Evolutionary conservation across 768 basidiomycete genomes (phyloP).

Genomic region (Agaricus blazei): DNA sequence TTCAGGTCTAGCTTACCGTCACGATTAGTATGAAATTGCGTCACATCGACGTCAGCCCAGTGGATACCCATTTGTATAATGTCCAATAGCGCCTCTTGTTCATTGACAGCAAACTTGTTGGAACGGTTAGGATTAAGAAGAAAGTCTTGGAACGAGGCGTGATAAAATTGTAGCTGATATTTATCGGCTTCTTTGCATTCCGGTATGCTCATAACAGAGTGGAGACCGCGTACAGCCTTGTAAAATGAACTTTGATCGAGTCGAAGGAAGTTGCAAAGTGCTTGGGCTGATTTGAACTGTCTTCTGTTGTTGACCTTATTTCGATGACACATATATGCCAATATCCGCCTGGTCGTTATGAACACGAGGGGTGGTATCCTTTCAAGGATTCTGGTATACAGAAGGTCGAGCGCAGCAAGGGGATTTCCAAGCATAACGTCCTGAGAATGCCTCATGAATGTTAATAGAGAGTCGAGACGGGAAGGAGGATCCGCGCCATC

Average conservation of each 20-base stretch:
- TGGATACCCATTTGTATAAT: background rate
- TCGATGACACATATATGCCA: background rate
- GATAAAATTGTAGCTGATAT: background rate
- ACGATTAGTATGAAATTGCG: background rate
- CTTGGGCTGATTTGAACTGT: background rate
- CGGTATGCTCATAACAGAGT: background rate
- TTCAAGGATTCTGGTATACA: too few relatives aligned
- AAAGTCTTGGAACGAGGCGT: conserved; percentile 3
- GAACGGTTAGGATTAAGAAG: background rate
- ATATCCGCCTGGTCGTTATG: too few relatives aligned
- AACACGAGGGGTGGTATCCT: too few relatives aligned
- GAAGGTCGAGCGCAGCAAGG: too few relatives aligned
- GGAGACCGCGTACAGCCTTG: background rate
- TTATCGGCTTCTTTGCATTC: background rate
- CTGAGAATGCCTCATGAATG: too few relatives aligned
- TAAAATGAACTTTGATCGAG: conserved; percentile 1
- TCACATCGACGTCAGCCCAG: background rate
- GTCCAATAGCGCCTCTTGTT: background rate
- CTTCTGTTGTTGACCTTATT: background rate
- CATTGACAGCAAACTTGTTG: background rate
- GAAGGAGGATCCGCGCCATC: too few relatives aligned
- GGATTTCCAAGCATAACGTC: too few relatives aligned
- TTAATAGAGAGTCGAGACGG: too few relatives aligned
- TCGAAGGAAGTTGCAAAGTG: background rate
- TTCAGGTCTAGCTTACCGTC: background rate